Evolutionary conservation across 2,329 filamentous ascomycete species (phyloP).

Genomic region (Cercospora berteroae): DNA sequence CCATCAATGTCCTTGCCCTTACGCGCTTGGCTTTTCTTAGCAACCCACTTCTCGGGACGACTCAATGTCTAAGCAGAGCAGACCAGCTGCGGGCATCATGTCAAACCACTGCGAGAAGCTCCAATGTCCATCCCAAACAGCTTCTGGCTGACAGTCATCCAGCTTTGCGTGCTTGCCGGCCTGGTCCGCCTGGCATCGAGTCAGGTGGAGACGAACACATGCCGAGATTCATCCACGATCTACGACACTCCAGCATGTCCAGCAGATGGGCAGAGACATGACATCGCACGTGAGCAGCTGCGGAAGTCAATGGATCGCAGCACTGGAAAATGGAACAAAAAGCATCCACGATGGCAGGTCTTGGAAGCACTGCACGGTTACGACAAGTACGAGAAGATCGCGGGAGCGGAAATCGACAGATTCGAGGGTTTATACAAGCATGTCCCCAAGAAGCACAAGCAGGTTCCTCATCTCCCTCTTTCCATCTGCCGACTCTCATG

Average conservation of each 20-base stretch:
- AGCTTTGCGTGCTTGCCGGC: constrained; percentile 2
- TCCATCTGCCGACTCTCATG: not conserved
- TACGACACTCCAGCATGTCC: not conserved
- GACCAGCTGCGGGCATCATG: not conserved
- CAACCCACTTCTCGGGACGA: not conserved
- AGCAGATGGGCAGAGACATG: not conserved
- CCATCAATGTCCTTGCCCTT: constrained; percentile 1
- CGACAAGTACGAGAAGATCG: constrained; percentile 48
- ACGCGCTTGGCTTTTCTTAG: constrained; percentile 3
- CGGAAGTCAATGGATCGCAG: constrained; percentile 14
- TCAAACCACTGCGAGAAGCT: not conserved
- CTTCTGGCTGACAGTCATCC: constrained; percentile 3
- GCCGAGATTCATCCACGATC: not conserved
- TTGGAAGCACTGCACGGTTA: constrained; percentile 72
- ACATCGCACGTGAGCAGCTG: constrained; percentile 10
- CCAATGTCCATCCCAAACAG: not conserved
- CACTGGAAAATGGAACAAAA: constrained; percentile 22
- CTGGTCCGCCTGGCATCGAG: not conserved
- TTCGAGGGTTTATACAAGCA: constrained; percentile 22
- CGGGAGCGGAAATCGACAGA: constrained; percentile 20
- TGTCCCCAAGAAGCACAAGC: constrained; percentile 19
- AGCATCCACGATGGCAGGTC: constrained; percentile 69
- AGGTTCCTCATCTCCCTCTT: not conserved
- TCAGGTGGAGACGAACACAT: not conserved
- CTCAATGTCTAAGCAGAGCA: not conserved